Conservation (phyloP, 129 eudicot genomes). For the Dittrichia graveolens region DNA sequence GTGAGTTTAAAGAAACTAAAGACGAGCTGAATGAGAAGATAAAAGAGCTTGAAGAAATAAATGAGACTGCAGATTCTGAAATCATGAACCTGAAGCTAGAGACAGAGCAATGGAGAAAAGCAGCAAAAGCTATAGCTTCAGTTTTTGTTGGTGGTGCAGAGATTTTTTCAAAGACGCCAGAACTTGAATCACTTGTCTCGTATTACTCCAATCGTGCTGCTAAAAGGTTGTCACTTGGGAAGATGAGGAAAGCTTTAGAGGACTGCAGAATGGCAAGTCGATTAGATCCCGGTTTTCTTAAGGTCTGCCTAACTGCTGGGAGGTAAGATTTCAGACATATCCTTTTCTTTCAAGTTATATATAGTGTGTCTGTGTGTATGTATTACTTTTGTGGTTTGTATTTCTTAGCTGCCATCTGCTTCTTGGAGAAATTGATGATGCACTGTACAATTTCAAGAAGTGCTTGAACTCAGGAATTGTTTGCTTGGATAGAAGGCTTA, state of each 20-base stretch:
- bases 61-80: constrained; percentile 50
- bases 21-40: constrained; percentile 43
- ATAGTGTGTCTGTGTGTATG: too few relatives aligned
- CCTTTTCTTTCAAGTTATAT: not conserved
- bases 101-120: constrained; percentile 85
- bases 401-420: constrained; percentile 65
- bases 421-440: constrained; percentile 77
- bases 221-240: constrained; percentile 35
- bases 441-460: constrained; percentile 46
- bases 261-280: constrained; percentile 36
- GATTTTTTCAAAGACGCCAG: constrained; percentile 30
- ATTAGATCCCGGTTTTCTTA: constrained; percentile 38
- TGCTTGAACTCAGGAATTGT: constrained; percentile 54
- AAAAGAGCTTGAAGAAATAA: constrained; percentile 50
- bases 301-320: constrained; percentile 32
- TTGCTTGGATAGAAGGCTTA: constrained; percentile 71
- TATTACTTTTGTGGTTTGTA: not conserved
- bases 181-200: constrained; percentile 35
- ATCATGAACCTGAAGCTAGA: constrained; percentile 57
- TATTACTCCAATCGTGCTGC: constrained; percentile 37
- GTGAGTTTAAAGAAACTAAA: constrained; percentile 50
- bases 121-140: constrained; percentile 79
- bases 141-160: constrained; percentile 60
- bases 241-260: constrained; percentile 36
- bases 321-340: constrained; percentile 31